Conservation (phyloP, 2,329 filamentous ascomycete genomes). For the Lasiodiplodia citricola region DNA sequence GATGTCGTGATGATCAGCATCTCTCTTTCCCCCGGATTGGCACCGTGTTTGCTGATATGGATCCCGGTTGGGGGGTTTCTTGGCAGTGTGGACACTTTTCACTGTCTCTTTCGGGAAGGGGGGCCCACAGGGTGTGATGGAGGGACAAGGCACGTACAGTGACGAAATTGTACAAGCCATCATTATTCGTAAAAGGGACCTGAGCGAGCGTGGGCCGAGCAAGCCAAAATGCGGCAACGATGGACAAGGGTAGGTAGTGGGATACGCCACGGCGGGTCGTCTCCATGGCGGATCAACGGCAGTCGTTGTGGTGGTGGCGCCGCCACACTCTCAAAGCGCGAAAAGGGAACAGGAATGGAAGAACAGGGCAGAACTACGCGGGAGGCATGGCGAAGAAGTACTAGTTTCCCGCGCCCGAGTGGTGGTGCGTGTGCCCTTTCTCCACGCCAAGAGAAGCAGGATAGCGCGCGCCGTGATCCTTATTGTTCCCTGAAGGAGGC, state of each 20-base stretch:
- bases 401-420: not conserved
- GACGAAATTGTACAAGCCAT: constrained; percentile 17
- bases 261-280: not conserved
- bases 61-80: not conserved
- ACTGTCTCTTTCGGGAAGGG: not conserved
- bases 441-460: constrained; percentile 5
- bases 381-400: constrained; percentile 1
- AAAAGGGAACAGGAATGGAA: not conserved
- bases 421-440: not conserved
- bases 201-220: constrained; percentile 8
- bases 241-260: not conserved
- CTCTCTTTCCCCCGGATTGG: not conserved
- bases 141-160: constrained; percentile 5
- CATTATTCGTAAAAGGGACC: constrained; percentile 13
- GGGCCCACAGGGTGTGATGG: not conserved
- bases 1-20: constrained; percentile 9
- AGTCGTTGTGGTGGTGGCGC: not conserved
- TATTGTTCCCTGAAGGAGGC: not conserved
- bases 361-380: not conserved
- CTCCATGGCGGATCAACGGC: not conserved
- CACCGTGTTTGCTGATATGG: not conserved
- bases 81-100: constrained; percentile 3
- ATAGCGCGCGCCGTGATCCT: not conserved
- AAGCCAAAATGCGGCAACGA: constrained; percentile 8
- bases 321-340: not conserved